Evolutionary conservation across 2,329 filamentous ascomycete genomes (phyloP).

Genomic region (Acrocalymma vagum): DNA sequence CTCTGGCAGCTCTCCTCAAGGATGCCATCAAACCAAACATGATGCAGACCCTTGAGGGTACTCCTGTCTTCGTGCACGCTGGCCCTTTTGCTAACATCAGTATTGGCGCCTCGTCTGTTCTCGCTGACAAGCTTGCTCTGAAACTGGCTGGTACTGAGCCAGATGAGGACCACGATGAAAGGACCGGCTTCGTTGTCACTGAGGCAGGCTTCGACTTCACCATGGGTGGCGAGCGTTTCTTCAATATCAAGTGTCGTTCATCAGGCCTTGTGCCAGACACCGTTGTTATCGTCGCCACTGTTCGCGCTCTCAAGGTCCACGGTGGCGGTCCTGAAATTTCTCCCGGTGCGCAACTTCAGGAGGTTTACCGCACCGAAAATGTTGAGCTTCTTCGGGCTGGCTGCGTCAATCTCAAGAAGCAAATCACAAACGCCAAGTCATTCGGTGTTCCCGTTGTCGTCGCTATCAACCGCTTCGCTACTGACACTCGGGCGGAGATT

Average conservation of each 20-base stretch:
- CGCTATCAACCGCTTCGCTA: conserved; percentile 95
- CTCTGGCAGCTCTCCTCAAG: conserved; percentile 93
- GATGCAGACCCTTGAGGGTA: conserved; percentile 98
- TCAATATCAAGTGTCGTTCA: conserved; percentile 99
- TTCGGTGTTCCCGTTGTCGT: conserved; percentile 96
- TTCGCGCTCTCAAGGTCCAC: conserved; percentile 95
- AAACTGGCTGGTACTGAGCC: conserved; percentile 95
- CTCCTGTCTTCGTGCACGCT: conserved; percentile 96
- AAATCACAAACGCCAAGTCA: conserved; percentile 86
- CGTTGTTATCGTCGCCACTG: conserved; percentile 93
- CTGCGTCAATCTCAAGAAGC: conserved; percentile 94
- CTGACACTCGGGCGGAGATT: conserved; percentile 92
- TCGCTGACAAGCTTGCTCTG: conserved; percentile 93
- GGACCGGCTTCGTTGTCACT: conserved; percentile 92
- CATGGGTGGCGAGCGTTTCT: conserved; percentile 99
- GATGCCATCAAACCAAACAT: conserved; percentile 99
- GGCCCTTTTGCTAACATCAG: conserved; percentile 98
- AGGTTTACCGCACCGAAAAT: conserved; percentile 93
- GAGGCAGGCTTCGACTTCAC: conserved; percentile 99
- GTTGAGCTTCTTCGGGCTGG: conserved; percentile 88
- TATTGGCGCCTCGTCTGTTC: conserved; percentile 93
- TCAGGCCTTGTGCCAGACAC: conserved; percentile 93
- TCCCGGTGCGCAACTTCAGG: conserved; percentile 82
- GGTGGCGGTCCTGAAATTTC: conserved; percentile 94
- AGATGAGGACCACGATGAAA: conserved; percentile 83